Evolutionary conservation across 2,329 filamentous ascomycete genomes (phyloP), one percentile per base, ranked within the genome.

Genomic region (Beauveria medogensis): DNA sequence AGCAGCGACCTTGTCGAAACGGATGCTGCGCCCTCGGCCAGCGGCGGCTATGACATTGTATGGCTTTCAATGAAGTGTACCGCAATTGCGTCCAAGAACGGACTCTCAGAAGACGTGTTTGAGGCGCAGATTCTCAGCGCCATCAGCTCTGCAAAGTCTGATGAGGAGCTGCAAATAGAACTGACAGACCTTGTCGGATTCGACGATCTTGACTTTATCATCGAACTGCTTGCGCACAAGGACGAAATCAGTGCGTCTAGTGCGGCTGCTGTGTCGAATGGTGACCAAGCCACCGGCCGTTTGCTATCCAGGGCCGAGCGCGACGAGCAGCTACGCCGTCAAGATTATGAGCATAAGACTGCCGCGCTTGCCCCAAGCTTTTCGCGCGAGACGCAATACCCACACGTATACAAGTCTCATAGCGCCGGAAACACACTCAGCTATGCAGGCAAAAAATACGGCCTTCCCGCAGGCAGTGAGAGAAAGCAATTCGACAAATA

Each of bases 101-200:
- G 85, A 0, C 76, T 96, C 24, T 82, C 88, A 40, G 75, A 86
- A 1, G 79, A 82, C 24, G 85, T 89, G n/a, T 81, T 97, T 46
- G 81, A 89, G 64, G 83, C 88, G 60, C 92, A 97, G 71, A 84
- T 97, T 41, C 75, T 86, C 44, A 88, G 90, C 5, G 80, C 93
- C 3, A 74, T 99, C 41, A 82, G 81, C 8, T 90, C 91, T 5
- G 75, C 77, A n/a, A 76, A 73, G 50, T 80, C 83, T 37, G 89
- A 96, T 62, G 90, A 96, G 62, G 91, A 96, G 73, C 78, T 97
- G n/a, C 93, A 97, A 72, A 92, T 92, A 70, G 86, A 88, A 46
- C 80, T 99, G 41, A 91, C 90, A 0, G 94, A 99, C 67, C 84
- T 97, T 48, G 80, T 99, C 63, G 94, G 95, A 0, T 97, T 93